Evolutionary conservation across 31 red algal genomes (phyloP).

Genomic region (Odonthalia washingtoniensis): DNA sequence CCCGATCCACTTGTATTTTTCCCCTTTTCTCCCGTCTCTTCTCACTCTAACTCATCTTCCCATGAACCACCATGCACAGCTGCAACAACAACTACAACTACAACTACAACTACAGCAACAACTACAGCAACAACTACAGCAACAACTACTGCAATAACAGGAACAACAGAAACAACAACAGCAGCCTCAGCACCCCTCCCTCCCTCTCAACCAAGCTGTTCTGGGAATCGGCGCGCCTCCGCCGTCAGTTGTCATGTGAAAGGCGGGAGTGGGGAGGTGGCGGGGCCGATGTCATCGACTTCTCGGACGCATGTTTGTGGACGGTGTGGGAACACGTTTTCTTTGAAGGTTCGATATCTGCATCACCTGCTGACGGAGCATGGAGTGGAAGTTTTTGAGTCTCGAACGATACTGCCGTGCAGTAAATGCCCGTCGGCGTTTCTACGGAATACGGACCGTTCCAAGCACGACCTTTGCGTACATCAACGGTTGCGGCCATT

Average conservation of each 20-base stretch:
- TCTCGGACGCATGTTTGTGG: constrained; percentile 16
- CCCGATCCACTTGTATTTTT: background rate
- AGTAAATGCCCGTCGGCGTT: constrained; percentile 49
- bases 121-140: background rate
- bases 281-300: no score
- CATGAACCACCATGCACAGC: background rate
- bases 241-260: no score
- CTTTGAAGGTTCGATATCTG: constrained; percentile 51
- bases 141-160: no score
- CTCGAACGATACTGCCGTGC: constrained; percentile 53
- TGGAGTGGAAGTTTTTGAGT: constrained; percentile 20
- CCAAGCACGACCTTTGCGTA: constrained; percentile 69
- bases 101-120: background rate
- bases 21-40: background rate
- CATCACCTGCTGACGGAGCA: constrained; percentile 46
- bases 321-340: constrained; percentile 29
- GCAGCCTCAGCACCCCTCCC: no score
- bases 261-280: no score
- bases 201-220: background rate
- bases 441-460: constrained; percentile 66
- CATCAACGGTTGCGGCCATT: constrained; percentile 67
- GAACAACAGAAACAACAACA: no score
- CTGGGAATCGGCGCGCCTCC: background rate
- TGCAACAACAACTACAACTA: background rate
- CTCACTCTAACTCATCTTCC: background rate